Evolutionary conservation across 169 alveolate species (phyloP), one percentile per base, ranked within the genome.

Genomic region (Eimeria necatrix): DNA sequence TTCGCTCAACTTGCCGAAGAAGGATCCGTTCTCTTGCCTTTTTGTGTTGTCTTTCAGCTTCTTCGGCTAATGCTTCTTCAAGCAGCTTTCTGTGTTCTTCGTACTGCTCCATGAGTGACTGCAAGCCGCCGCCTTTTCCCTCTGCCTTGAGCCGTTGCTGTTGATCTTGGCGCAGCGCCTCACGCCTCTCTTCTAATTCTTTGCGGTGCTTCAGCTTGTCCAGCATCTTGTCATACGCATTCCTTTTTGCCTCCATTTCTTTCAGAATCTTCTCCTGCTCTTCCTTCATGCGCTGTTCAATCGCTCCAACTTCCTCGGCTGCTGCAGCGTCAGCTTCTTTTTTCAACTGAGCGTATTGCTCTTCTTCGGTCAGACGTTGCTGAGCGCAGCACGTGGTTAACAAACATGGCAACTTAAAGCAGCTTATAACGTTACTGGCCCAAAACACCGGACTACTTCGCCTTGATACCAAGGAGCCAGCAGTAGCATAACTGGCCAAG

Each of bases 201-300:
- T 61, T 85, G 22, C 93, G 93, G 59, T 85, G 93, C 64, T 32
- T 59, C 83, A 85, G 22, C 93, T 85, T 53, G 59, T 59, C 81
- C 80, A 85, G 59, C 48, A 85, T 12, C 81, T 61, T 85, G 24
- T 85, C 93, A 18, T 85, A 59, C 61, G 80, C 80, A 32, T 61
- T 53, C 52, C 81, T 59, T 7, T 85, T 85, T 85, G 32, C 93
- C 60, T 85, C 93, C 93, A 85, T 56, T 61, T 85, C 93, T 49
- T 85, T 59, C 14, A 85, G 64, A 9, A 85, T 26, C 46, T 85
- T 26, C 49, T 85, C 76, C 80, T 85, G 81, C 14, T 85, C 81
- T 61, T 85, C 93, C 81, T 59, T 61, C 93, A 85, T 85, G 81
- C 93, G 64, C 49, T 85, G 26, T 61, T 85, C 93, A 59, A 85